Evolutionary conservation across 2,329 filamentous ascomycete species (phyloP), one percentile per base, ranked within the genome.

Genomic region (Botryotinia convoluta): DNA sequence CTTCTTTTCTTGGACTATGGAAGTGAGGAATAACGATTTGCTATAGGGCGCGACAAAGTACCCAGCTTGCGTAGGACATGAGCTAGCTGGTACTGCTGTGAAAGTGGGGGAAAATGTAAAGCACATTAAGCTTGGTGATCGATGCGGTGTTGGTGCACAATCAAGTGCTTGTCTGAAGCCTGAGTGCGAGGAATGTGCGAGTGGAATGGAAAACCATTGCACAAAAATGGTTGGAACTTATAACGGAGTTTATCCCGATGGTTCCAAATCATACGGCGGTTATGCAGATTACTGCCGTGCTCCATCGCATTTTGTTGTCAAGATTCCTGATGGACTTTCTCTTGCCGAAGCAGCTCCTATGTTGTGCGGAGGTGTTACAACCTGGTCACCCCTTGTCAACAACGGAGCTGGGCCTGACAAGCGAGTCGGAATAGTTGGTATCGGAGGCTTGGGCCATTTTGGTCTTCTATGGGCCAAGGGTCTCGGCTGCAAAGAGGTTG

Each of bases 371-470:
- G 71, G 71, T 63, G 29, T 73, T 20, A 73, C 71, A 39, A 57
- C 57, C 22, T 73, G 65, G 64, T 26, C 39, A 26, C 54, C 71
- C 16, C 65, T 73, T 35, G 71, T 73, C 7, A 51, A 73, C 37
- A 73, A 73, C 29, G 71, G 71, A n/a, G 9, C 71, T 26, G 71
- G 71, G 26, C 64, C 64, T 4, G 20, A 22, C 7, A 92, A 91
- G 80, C 85, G 83, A 12, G 91, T 94, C 0, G 92, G 89, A 0
- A 87, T 94, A 69, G 84, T 93, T 9, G 92, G 92, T 5, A 85
- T 94, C 18, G 92, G 92, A 10, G 92, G 92, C 0, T 82, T 94
- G 1, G 92, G 92, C 0, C 92, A 95, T 79, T 88, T 93, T 76
- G 92, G 87, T 0, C 81, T 94, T 32, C 84, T 92, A 74, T 93